Percentiles rank a stretch among this genome's conserved stretches.
phyloP scores from a whole-genome alignment of 2,329 filamentous ascomycete genomes.

The Purpureocillium takamizusanense region DNA sequence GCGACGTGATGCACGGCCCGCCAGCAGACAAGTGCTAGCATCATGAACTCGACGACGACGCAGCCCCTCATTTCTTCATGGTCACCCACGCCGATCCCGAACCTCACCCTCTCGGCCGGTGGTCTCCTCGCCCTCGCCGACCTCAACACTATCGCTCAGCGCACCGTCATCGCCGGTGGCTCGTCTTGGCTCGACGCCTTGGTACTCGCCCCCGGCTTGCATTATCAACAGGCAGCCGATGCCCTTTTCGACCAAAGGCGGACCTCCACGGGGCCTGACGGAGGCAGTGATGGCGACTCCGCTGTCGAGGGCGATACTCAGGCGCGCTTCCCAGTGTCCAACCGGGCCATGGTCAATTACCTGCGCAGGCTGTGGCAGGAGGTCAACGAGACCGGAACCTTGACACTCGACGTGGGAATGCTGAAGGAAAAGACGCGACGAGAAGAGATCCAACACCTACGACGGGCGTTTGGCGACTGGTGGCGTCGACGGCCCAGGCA shows the following conservation, averaged over 20 bases:
- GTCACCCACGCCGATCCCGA: slow-evolving; percentile 34
- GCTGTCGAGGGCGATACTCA: slow-evolving; percentile 2
- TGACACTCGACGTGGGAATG: slow-evolving; percentile 20
- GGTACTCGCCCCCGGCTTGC: slow-evolving; percentile 50
- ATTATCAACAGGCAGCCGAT: slow-evolving; percentile 50
- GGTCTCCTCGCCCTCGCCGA: slow-evolving; percentile 52
- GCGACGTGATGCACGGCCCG: too few relatives aligned
- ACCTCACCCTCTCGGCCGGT: slow-evolving; percentile 36
- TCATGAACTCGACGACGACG: neutral
- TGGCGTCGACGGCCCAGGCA: slow-evolving; percentile 10
- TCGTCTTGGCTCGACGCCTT: slow-evolving; percentile 47
- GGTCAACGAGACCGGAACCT: slow-evolving; percentile 7
- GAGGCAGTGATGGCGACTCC: neutral
- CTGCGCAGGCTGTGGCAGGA: slow-evolving; percentile 18
- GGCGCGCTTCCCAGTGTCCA: slow-evolving; percentile 28
- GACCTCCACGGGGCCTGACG: neutral
- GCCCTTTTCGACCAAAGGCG: slow-evolving; percentile 24
- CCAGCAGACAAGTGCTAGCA: too few relatives aligned
- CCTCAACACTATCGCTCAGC: slow-evolving; percentile 43
- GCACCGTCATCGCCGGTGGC: slow-evolving; percentile 47
- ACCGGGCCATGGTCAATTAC: slow-evolving; percentile 44
- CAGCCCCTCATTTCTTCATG: slow-evolving; percentile 28
- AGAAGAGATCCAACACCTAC: slow-evolving; percentile 5
- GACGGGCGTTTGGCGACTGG: too few relatives aligned
- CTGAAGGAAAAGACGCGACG: slow-evolving; percentile 6